These are phyloP conservation scores for Grifola frondosa DNA, from an alignment of 1,284 basidiomycete species.

Conservation along the genomic window DNA sequence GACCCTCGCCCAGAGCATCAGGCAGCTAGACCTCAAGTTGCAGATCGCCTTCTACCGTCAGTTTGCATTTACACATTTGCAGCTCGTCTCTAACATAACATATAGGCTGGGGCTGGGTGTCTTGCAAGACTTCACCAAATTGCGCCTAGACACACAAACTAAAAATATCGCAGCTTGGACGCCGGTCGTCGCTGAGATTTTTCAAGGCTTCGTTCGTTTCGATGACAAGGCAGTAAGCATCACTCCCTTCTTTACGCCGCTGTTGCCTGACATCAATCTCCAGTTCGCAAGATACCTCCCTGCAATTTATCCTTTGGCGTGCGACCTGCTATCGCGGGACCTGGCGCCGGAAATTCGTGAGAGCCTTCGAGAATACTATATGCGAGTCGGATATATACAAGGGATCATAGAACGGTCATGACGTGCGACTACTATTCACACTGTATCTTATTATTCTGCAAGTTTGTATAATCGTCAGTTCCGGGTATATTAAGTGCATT, in stretches of 20 bases:
- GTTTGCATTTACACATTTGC: constrained; percentile 34
- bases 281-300: constrained; percentile 85
- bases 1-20: constrained; percentile 88
- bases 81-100: constrained; percentile 9
- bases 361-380: constrained; percentile 74
- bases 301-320: constrained; percentile 84
- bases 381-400: constrained; percentile 72
- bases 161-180: constrained; percentile 98
- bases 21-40: constrained; percentile 78
- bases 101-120: constrained; percentile 87
- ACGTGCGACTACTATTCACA: constrained; percentile 21
- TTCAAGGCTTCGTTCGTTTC: constrained; percentile 87
- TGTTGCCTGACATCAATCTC: constrained; percentile 10
- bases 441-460: constrained; percentile 28
- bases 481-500: constrained; percentile 28
- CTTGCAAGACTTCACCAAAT: constrained; percentile 86
- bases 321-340: constrained; percentile 80
- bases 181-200: constrained; percentile 92
- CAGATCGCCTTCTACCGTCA: constrained; percentile 88
- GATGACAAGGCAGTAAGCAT: constrained; percentile 84
- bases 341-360: constrained; percentile 79
- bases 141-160: constrained; percentile 88
- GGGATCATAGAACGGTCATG: constrained; percentile 63
- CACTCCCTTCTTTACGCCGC: constrained; percentile 3
- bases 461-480: constrained; percentile 29